These are phyloP conservation scores for Leishmania major DNA, from an alignment of 208 protist species.

Conservation along the genomic window DNA sequence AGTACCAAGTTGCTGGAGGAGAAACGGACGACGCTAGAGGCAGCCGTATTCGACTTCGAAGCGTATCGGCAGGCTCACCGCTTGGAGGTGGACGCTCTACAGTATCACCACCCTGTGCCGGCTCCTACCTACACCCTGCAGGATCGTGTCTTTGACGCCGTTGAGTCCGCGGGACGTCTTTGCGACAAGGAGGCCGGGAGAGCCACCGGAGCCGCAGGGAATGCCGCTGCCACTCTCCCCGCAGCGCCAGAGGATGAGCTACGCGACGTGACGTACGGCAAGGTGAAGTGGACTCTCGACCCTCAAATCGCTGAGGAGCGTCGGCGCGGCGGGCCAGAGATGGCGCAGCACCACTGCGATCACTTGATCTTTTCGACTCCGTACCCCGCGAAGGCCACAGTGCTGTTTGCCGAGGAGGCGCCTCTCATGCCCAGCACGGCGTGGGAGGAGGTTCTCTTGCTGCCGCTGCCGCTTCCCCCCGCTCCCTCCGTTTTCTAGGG, in stretches of 20 bases:
- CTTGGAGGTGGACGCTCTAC: slow-evolving; percentile 69
- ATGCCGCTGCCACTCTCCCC: not conserved
- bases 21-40: slow-evolving; percentile 37
- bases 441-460: slow-evolving; percentile 36
- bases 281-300: slow-evolving; percentile 61
- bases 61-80: slow-evolving; percentile 57
- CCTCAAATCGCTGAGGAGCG: slow-evolving; percentile 72
- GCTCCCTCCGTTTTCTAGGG: slow-evolving; percentile 72
- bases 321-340: slow-evolving; percentile 61
- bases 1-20: slow-evolving; percentile 66
- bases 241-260: slow-evolving; percentile 52
- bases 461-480: slow-evolving; percentile 77
- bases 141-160: slow-evolving; percentile 53
- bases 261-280: slow-evolving; percentile 58
- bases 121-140: slow-evolving; percentile 45
- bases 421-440: slow-evolving; percentile 11
- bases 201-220: not conserved
- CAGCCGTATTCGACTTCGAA: slow-evolving; percentile 51
- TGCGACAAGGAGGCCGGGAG: slow-evolving; percentile 1
- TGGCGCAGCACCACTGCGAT: slow-evolving; percentile 59
- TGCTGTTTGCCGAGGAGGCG: slow-evolving; percentile 56
- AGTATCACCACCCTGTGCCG: slow-evolving; percentile 63
- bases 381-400: slow-evolving; percentile 19
- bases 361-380: slow-evolving; percentile 45
- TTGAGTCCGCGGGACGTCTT: slow-evolving; percentile 16